Conservation (phyloP, 2,329 filamentous ascomycete genomes). For the Xylariaceae sp. region DNA sequence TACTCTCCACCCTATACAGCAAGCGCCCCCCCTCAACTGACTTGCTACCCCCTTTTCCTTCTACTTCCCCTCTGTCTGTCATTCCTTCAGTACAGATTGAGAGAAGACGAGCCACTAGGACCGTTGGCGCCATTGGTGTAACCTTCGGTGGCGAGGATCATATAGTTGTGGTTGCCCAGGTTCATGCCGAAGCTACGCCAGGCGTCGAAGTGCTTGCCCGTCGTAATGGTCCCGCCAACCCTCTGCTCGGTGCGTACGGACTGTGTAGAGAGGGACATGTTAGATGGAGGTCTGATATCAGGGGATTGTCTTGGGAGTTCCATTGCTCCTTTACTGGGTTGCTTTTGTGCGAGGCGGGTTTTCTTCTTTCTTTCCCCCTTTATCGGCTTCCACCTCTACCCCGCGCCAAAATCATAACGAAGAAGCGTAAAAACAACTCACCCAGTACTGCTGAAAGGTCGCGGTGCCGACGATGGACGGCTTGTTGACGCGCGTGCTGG, state of each 20-base stretch:
- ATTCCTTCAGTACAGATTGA: conserved; percentile 15
- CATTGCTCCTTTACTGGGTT: too few species aligned
- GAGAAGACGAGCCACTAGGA: conserved; percentile 22
- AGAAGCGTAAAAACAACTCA: too few species aligned
- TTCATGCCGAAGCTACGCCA: conserved; percentile 45
- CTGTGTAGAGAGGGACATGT: conserved; percentile 12
- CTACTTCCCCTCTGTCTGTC: not conserved
- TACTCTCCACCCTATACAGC: too few species aligned
- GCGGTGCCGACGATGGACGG: conserved; percentile 49
- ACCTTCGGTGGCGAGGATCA: conserved; percentile 26
- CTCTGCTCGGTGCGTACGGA: conserved; percentile 43
- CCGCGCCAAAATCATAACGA: too few species aligned
- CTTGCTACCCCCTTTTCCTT: too few species aligned
- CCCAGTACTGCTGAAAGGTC: conserved; percentile 50
- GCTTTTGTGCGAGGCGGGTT: too few species aligned
- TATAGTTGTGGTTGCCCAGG: conserved; percentile 47
- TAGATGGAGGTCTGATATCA: too few species aligned
- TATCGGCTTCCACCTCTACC: too few species aligned
- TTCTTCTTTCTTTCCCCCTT: too few species aligned
- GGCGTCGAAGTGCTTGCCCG: conserved; percentile 47
- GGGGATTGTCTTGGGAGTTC: too few species aligned
- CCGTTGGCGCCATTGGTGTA: conserved; percentile 22
- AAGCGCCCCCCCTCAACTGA: too few species aligned
- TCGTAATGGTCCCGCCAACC: conserved; percentile 47
- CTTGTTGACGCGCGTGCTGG: conserved; percentile 43